Evolutionary conservation across 2,329 filamentous ascomycete genomes (phyloP).

Genomic region (Ophiostoma piceae): DNA sequence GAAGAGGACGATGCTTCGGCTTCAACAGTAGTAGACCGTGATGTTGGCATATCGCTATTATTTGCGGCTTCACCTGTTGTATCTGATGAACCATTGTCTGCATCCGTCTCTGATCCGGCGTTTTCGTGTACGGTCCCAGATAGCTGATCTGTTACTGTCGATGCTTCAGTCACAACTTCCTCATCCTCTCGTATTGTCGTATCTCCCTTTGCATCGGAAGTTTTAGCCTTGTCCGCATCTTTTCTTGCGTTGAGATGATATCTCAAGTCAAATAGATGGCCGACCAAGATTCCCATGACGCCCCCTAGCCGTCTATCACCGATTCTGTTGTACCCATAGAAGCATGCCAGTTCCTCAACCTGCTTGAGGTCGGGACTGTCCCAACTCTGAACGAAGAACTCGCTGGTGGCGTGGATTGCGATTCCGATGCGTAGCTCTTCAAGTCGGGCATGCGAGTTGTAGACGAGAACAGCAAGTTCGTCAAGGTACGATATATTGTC

Average conservation of each 20-base stretch:
- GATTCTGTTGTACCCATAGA: constrained; percentile 53
- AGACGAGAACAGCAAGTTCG: constrained; percentile 73
- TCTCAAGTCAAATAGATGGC: constrained; percentile 59
- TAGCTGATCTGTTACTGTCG: neutral
- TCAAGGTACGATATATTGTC: constrained; percentile 79
- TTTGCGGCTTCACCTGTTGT: neutral
- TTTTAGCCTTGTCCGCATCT: neutral
- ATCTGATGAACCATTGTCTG: neutral
- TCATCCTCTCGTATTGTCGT: neutral
- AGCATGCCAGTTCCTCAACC: constrained; percentile 54
- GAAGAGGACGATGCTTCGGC: neutral
- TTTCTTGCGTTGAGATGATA: constrained; percentile 19
- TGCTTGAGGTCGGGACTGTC: constrained; percentile 58
- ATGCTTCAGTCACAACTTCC: neutral
- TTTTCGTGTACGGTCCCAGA: neutral
- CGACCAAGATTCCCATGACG: constrained; percentile 62
- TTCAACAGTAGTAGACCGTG: neutral
- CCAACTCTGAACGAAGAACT: constrained; percentile 57
- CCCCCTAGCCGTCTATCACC: constrained; percentile 62
- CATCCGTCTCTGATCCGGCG: neutral
- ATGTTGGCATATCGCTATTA: neutral
- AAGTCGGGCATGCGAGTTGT: constrained; percentile 60
- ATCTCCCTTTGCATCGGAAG: neutral
- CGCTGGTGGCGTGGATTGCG: constrained; percentile 43
- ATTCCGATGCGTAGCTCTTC: constrained; percentile 71